phyloP scores from a whole-genome alignment of 2,329 filamentous ascomycete species.

The Cercospora zeae-maydis region DNA sequence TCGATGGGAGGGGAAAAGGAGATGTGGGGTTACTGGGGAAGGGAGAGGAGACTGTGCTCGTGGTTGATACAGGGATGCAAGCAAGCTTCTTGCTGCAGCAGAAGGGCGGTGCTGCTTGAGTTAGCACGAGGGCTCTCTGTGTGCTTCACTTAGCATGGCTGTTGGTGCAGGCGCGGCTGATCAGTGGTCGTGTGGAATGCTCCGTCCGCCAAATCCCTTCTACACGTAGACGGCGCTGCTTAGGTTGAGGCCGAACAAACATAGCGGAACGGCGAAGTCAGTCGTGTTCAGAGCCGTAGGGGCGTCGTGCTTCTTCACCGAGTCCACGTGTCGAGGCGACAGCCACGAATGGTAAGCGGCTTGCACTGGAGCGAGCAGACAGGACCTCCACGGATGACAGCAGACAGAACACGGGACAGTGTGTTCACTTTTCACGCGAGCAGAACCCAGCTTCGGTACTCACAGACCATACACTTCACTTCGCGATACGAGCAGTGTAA shows the following conservation, averaged over 20 bases:
- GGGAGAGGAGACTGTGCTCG: slow-evolving; percentile 63
- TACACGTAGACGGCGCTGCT: no score
- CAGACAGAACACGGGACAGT: background rate
- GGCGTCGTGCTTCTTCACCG: background rate
- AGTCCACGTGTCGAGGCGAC: background rate
- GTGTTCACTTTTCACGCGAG: background rate
- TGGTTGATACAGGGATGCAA: slow-evolving; percentile 59
- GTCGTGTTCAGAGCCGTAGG: background rate
- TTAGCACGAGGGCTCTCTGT: background rate
- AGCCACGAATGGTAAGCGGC: background rate
- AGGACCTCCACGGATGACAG: background rate
- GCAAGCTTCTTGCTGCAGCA: slow-evolving; percentile 33
- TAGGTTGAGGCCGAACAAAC: background rate
- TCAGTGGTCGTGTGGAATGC: background rate
- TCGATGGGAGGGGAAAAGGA: slow-evolving; percentile 45
- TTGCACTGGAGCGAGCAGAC: background rate
- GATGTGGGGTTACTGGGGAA: slow-evolving; percentile 57
- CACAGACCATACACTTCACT: background rate
- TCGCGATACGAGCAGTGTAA: background rate
- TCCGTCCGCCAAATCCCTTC: background rate
- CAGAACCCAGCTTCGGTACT: background rate
- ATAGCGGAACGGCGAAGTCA: background rate
- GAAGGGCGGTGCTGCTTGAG: slow-evolving; percentile 14
- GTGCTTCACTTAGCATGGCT: background rate
- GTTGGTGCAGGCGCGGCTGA: background rate